phyloP scores from a whole-genome alignment of 176 grass and related monocot species.

The Avena sativa region DNA sequence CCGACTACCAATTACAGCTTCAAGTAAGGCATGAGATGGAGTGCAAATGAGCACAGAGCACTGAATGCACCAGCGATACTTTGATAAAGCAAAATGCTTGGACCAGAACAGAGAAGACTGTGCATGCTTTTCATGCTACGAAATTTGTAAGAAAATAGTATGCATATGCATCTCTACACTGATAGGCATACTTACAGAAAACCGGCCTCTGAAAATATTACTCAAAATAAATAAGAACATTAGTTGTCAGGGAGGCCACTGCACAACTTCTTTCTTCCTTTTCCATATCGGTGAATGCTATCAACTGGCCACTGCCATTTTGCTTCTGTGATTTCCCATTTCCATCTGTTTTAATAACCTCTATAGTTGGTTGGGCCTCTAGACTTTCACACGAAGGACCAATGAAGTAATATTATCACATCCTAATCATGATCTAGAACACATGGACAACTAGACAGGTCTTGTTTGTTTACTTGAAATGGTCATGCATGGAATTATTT shows the following conservation, averaged over 20 bases:
- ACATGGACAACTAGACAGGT: too few species aligned
- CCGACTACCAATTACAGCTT: background rate
- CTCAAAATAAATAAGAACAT: background rate
- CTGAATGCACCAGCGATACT: background rate
- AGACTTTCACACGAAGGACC: too few species aligned
- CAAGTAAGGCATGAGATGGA: background rate
- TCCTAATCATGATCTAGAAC: too few species aligned
- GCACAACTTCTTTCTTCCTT: slow-evolving; percentile 5
- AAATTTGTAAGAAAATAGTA: background rate
- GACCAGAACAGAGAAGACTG: background rate
- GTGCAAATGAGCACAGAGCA: background rate
- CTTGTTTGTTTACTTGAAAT: too few species aligned
- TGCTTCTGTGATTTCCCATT: slow-evolving; percentile 2
- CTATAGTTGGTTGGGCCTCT: too few species aligned
- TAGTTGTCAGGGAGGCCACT: too few species aligned
- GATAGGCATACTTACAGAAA: background rate
- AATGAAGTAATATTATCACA: too few species aligned
- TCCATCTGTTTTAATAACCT: too few species aligned
- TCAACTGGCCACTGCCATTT: slow-evolving; percentile 8
- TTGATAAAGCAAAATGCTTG: background rate
- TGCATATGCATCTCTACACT: background rate
- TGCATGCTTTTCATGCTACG: background rate
- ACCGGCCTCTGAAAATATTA: background rate
- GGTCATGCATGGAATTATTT: too few species aligned
- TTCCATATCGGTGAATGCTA: slow-evolving; percentile 41